Evolutionary conservation across 495 filamentous ascomycete genomes (phyloP).

Genomic region (Lophiotrema nucula): DNA sequence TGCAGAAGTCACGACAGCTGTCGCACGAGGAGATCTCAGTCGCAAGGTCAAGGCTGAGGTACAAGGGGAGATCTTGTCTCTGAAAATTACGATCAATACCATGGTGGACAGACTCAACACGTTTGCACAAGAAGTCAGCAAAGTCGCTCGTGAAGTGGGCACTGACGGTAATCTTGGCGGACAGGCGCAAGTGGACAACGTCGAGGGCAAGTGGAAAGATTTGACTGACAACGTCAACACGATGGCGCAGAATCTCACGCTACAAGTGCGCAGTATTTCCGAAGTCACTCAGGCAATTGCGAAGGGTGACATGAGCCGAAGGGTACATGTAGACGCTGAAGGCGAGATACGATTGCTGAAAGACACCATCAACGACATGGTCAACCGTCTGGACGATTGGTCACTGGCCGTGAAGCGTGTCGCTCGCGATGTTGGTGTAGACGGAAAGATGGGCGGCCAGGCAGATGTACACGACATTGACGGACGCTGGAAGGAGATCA

Average conservation of each 20-base stretch:
- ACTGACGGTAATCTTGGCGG: conserved; percentile 95
- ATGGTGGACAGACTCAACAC: conserved; percentile 98
- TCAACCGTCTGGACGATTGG: conserved; percentile 91
- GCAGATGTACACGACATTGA: conserved; percentile 92
- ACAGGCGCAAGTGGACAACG: conserved; percentile 93
- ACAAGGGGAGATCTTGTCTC: conserved; percentile 88
- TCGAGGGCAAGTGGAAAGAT: conserved; percentile 99
- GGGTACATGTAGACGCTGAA: conserved; percentile 93
- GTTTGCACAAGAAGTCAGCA: conserved; percentile 98
- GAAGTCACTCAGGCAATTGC: conserved; percentile 97
- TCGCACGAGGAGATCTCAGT: conserved; percentile 89
- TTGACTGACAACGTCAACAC: conserved; percentile 93
- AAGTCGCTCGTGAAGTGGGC: conserved; percentile 96
- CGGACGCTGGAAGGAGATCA: conserved; percentile 98
- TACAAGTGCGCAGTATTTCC: conserved; percentile 92
- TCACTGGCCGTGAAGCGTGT: conserved; percentile 96
- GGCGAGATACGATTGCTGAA: conserved; percentile 93
- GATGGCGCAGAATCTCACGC: conserved; percentile 94
- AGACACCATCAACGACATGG: conserved; percentile 99
- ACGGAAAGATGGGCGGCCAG: conserved; percentile 98
- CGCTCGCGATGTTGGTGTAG: conserved; percentile 94
- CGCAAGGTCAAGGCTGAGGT: conserved; percentile 96
- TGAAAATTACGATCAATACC: conserved; percentile 98
- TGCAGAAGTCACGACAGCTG: conserved; percentile 94
- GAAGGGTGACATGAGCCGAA: conserved; percentile 88